phyloP scores from a whole-genome alignment of 1,284 basidiomycete species.

The Sparassis latifolia region DNA sequence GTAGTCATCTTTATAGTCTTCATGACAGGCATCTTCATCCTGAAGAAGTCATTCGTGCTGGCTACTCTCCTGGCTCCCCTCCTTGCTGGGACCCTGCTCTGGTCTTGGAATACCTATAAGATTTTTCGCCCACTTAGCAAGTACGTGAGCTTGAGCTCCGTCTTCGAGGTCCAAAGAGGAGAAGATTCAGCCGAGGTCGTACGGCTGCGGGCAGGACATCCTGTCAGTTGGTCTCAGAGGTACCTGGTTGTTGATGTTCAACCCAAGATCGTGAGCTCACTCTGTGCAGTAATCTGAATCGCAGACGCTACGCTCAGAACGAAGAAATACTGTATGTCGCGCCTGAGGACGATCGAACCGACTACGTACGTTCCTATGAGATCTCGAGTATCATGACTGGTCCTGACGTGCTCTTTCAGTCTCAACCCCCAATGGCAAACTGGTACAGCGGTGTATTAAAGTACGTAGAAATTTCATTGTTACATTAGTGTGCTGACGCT shows the following conservation, averaged over 20 bases:
- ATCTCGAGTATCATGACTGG: neutral
- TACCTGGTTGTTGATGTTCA: slow-evolving; percentile 19
- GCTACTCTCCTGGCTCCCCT: slow-evolving; percentile 79
- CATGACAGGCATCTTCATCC: slow-evolving; percentile 91
- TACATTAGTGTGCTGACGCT: slow-evolving; percentile 4
- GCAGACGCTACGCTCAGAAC: slow-evolving; percentile 82
- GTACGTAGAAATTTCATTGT: slow-evolving; percentile 33
- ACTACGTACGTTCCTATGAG: slow-evolving; percentile 57
- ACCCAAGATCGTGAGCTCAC: neutral
- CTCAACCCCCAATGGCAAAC: slow-evolving; percentile 91
- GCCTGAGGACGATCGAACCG: slow-evolving; percentile 83
- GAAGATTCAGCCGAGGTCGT: slow-evolving; percentile 74
- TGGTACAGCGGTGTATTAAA: slow-evolving; percentile 90
- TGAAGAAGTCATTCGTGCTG: slow-evolving; percentile 72
- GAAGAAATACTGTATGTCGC: slow-evolving; percentile 94
- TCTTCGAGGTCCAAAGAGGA: slow-evolving; percentile 83
- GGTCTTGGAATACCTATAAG: slow-evolving; percentile 73
- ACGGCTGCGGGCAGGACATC: slow-evolving; percentile 69
- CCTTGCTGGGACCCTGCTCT: slow-evolving; percentile 68
- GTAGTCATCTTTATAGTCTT: slow-evolving; percentile 84
- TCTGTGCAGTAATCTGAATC: slow-evolving; percentile 64
- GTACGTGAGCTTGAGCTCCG: slow-evolving; percentile 79
- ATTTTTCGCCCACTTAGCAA: slow-evolving; percentile 75
- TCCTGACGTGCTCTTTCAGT: slow-evolving; percentile 35
- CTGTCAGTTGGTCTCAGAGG: slow-evolving; percentile 83